Percentiles rank a stretch among this genome's conserved stretches.
These are phyloP conservation scores for Alternaria sp. DNA, from an alignment of 2,329 filamentous ascomycete species.

Conservation along the genomic window DNA sequence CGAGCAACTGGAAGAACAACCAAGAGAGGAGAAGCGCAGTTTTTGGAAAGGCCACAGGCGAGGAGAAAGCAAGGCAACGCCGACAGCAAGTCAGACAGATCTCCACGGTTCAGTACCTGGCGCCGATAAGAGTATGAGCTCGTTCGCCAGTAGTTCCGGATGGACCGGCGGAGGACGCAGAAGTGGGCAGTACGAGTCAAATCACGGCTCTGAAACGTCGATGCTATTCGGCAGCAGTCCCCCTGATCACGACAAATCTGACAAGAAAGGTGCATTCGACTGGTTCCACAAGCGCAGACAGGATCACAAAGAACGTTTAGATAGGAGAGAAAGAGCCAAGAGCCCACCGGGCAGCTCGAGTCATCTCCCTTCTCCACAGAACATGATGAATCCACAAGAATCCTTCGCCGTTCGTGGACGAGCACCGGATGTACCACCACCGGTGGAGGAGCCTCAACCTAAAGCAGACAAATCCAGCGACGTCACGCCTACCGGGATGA, in stretches of 20 bases:
- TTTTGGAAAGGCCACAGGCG: constrained; percentile 71
- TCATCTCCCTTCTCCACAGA: constrained; percentile 27
- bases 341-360: constrained; percentile 54
- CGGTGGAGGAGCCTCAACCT: constrained; percentile 7
- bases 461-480: constrained; percentile 26
- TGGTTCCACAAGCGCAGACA: constrained; percentile 71
- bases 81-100: constrained; percentile 46
- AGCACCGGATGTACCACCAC: constrained; percentile 35
- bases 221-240: constrained; percentile 42
- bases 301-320: constrained; percentile 62
- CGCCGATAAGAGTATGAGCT: constrained; percentile 50
- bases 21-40: constrained; percentile 64
- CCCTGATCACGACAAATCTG: constrained; percentile 46
- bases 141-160: constrained; percentile 44
- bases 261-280: constrained; percentile 67
- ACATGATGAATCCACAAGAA: constrained; percentile 28
- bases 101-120: constrained; percentile 46
- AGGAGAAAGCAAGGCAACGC: constrained; percentile 44
- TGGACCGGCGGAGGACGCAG: constrained; percentile 34
- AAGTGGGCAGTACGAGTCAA: constrained; percentile 44
- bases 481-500: constrained; percentile 27
- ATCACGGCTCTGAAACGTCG: constrained; percentile 35
- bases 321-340: constrained; percentile 60
- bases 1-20: constrained; percentile 71
- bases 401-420: constrained; percentile 26